Evolutionary conservation across 108 stramenopile species (phyloP).

Genomic region (Cyclotella distinguenda): DNA sequence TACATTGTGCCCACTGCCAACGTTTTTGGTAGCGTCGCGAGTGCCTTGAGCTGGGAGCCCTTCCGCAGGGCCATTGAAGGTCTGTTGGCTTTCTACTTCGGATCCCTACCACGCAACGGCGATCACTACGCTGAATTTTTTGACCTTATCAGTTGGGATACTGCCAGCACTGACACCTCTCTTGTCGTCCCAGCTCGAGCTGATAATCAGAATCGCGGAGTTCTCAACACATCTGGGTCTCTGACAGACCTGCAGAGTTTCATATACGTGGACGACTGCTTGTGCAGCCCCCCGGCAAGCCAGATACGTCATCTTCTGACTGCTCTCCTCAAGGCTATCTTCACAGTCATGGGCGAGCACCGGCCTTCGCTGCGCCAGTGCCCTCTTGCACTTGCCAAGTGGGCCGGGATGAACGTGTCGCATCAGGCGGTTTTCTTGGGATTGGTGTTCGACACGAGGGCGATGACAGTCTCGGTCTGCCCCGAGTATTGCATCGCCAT

Average conservation of each 20-base stretch:
- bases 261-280: conserved; percentile 17
- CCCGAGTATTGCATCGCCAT: conserved; percentile 8
- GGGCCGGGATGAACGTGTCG: background rate
- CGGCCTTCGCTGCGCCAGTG: background rate
- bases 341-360: conserved; percentile 13
- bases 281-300: background rate
- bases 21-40: conserved; percentile 2
- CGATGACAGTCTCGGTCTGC: conserved; percentile 1
- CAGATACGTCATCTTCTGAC: background rate
- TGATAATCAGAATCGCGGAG: background rate
- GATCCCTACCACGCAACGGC: no score
- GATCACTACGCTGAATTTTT: background rate
- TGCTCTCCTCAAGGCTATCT: conserved; percentile 23
- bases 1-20: conserved; percentile 1
- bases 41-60: conserved; percentile 8
- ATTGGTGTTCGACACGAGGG: background rate
- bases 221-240: background rate
- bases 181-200: background rate
- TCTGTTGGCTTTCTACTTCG: background rate
- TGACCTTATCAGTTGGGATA: conserved; percentile 1
- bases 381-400: conserved; percentile 23
- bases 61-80: conserved; percentile 7
- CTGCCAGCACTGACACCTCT: background rate
- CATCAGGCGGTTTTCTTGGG: background rate
- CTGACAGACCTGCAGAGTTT: background rate